Evolutionary conservation across 768 basidiomycete species (phyloP), one percentile per base, ranked within the genome.

Genomic region (Boletus sp.): DNA sequence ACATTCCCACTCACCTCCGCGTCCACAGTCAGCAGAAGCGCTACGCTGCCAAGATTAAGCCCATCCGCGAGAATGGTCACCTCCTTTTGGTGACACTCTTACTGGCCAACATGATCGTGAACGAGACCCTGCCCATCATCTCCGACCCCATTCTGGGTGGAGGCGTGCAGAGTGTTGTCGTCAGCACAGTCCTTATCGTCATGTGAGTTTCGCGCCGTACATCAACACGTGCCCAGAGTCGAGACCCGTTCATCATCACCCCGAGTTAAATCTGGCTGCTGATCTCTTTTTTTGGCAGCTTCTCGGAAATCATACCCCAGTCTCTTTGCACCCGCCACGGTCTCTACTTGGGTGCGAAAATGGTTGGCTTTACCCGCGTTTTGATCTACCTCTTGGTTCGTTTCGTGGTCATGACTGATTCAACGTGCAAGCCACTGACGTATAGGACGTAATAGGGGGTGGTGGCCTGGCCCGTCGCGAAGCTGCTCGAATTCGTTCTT

Each of bases 251-350:
- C 29, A 14, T 44, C 14, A 30, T 44, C 28, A 3, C 40, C 10
- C 18, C 12, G 3, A 11, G 12, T 17, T 32, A 10, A 47, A 32
- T 35, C 18, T 9, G 14, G 7, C 47, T 33, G 12, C 53, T 66
- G 30, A 63, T 40, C 17, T 29, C 11, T 50, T n/a, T 9, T 52
- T 39, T 47, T 42, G 40, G 37, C 64, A 94, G 92, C 56, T 95
- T 94, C 69, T 77, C 92, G 28, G 92, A 95, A 75, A 92, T 95
- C 60, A 94, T 95, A 59, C 93, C 93, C 0, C 93, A 96, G 67
- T 91, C 90, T 1, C 76, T 95, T n/a, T 96, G 91, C 71, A 91
- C 91, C 20, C 88, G 93, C 37, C 88, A 93, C 76, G 94, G 94
- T 20, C 80, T 95, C 5, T 90, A 88, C 63, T 82, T 96, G 46